These are phyloP conservation scores for Fusarium citri DNA, from an alignment of 2,329 filamentous ascomycete genomes.

Conservation along the genomic window DNA sequence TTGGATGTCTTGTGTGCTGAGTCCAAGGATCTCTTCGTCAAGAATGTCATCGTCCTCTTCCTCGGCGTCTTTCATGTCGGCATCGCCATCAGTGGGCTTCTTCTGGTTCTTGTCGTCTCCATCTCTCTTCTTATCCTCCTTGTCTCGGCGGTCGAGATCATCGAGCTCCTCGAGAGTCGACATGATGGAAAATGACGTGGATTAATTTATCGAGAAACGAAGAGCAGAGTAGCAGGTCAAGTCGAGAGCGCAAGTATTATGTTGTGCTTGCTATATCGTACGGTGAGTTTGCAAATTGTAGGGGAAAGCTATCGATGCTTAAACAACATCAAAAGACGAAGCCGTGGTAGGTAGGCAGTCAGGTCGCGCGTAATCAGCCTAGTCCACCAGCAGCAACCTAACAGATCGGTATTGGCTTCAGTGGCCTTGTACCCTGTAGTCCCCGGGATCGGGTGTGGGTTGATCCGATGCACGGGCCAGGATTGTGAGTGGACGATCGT, in stretches of 20 bases:
- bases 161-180: conserved; percentile 93
- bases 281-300: conserved; percentile 13
- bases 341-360: conserved; percentile 46
- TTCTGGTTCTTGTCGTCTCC: conserved; percentile 52
- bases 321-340: conserved; percentile 33
- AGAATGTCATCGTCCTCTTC: conserved; percentile 82
- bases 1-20: conserved; percentile 94
- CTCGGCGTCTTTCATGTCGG: conserved; percentile 90
- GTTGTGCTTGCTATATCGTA: background rate
- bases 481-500: conserved; percentile 16
- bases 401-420: conserved; percentile 30
- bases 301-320: conserved; percentile 32
- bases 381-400: conserved; percentile 22
- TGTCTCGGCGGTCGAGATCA: conserved; percentile 83
- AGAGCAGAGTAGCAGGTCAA: background rate
- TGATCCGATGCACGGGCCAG: conserved; percentile 44
- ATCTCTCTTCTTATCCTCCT: conserved; percentile 72
- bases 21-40: conserved; percentile 91
- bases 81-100: conserved; percentile 75
- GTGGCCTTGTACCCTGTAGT: conserved; percentile 23
- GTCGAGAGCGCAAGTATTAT: background rate
- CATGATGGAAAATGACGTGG: conserved; percentile 64
- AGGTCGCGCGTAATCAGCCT: conserved; percentile 49
- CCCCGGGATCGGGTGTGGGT: conserved; percentile 38
- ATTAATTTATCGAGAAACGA: background rate